phyloP scores from a whole-genome alignment of 2,329 filamentous ascomycete genomes.

The Penicillium digitatum region DNA sequence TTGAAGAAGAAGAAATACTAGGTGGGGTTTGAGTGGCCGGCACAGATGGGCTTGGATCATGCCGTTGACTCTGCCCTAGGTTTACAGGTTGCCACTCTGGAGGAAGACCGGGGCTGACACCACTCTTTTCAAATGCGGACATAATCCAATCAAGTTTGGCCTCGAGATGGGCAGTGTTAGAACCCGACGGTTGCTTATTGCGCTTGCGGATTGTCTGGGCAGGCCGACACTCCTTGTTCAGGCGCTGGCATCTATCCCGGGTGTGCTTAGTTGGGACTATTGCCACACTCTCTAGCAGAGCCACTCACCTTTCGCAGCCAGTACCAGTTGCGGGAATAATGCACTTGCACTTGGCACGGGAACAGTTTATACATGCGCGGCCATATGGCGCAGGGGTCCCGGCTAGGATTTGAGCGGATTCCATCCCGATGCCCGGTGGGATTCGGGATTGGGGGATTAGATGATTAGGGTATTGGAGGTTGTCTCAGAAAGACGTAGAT shows the following conservation, averaged over 20 bases:
- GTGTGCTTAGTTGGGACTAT: not conserved
- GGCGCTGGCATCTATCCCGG: constrained; percentile 40
- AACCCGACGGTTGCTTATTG: constrained; percentile 26
- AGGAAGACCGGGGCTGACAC: constrained; percentile 7
- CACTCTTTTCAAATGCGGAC: constrained; percentile 26
- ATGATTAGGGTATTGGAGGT: not conserved
- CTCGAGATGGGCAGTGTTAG: constrained; percentile 27
- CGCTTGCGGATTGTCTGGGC: constrained; percentile 32
- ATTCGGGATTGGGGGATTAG: constrained; percentile 3
- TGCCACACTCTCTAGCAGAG: not conserved
- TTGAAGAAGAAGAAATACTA: constrained; percentile 5
- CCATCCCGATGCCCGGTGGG: constrained; percentile 5
- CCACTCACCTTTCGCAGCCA: constrained; percentile 28
- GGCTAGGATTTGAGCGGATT: not conserved
- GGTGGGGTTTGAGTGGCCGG: not conserved
- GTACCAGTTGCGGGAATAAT: constrained; percentile 31
- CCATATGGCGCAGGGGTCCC: constrained; percentile 11
- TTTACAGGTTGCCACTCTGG: constrained; percentile 14
- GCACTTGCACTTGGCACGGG: constrained; percentile 13
- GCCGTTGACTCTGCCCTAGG: not conserved
- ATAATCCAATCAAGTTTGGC: constrained; percentile 31
- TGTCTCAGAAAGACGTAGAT: not conserved
- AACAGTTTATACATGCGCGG: constrained; percentile 8
- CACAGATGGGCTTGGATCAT: not conserved
- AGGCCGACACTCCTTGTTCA: constrained; percentile 42